Percentiles rank a stretch among this genome's conserved stretches.
Conservation (phyloP, 805 yeast species). For the Clavispora asparagi region DNA sequence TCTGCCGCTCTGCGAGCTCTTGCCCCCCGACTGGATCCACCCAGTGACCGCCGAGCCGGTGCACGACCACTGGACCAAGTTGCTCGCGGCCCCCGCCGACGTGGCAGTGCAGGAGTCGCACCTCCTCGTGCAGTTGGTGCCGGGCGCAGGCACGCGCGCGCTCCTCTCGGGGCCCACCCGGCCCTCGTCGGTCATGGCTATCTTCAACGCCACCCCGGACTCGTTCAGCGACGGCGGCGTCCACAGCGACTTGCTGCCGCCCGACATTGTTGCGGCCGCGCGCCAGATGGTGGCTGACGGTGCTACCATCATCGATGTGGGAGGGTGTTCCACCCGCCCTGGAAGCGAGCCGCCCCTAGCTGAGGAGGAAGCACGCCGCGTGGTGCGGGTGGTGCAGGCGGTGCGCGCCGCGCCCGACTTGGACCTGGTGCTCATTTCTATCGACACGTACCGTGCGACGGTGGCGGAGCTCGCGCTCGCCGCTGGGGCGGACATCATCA, state of each 20-base stretch:
- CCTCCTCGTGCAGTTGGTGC: conserved; percentile 46
- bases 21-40: conserved; percentile 62
- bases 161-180: conserved; percentile 14
- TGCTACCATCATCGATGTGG: conserved; percentile 81
- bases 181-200: conserved; percentile 77
- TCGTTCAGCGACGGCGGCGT: conserved; percentile 90
- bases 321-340: conserved; percentile 92
- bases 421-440: conserved; percentile 52
- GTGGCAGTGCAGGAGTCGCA: conserved; percentile 47
- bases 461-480: conserved; percentile 68
- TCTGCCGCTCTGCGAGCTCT: conserved; percentile 79
- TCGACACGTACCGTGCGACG: conserved; percentile 79
- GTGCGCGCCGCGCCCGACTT: conserved; percentile 44
- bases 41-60: conserved; percentile 86
- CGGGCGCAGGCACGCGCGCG: conserved; percentile 21
- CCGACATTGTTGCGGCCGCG: conserved; percentile 42
- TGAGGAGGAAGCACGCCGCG: conserved; percentile 66
- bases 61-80: conserved; percentile 57
- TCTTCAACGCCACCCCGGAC: conserved; percentile 87
- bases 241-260: conserved; percentile 23
- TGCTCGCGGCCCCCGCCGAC: conserved; percentile 31
- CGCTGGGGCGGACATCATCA: conserved; percentile 86
- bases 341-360: conserved; percentile 58
- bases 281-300: conserved; percentile 49
- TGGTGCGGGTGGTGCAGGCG: conserved; percentile 62